These are phyloP conservation scores for Platanthera guangdongensis DNA, from an alignment of 106 monocot species.

Conservation along the genomic window DNA sequence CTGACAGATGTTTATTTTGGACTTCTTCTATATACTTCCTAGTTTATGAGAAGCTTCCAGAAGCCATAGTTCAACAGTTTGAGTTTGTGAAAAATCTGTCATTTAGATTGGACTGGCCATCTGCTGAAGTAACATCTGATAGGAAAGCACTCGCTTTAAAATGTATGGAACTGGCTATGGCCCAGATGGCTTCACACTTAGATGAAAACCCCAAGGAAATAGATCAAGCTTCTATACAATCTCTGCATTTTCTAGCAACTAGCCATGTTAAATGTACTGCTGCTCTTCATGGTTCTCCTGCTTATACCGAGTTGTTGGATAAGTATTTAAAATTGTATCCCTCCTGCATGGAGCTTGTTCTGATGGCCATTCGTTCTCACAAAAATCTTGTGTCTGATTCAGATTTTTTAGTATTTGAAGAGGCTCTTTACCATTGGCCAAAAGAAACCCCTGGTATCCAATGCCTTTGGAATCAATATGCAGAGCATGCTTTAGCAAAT, in stretches of 20 bases:
- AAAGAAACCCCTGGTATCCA: conserved; percentile 48
- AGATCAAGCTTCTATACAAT: conserved; percentile 20
- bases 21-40: conserved; percentile 53
- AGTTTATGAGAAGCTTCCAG: conserved; percentile 68
- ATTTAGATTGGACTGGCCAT: conserved; percentile 58
- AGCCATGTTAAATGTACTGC: conserved; percentile 57
- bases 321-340: conserved; percentile 56
- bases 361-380: conserved; percentile 34
- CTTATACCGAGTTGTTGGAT: conserved; percentile 29
- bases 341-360: conserved; percentile 54
- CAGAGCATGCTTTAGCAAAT: conserved; percentile 30
- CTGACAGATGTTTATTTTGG: conserved; percentile 83
- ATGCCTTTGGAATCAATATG: conserved; percentile 83
- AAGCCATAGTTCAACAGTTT: conserved; percentile 37
- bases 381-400: conserved; percentile 13
- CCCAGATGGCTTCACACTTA: conserved; percentile 20
- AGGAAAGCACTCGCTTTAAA: conserved; percentile 29
- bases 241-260: conserved; percentile 52
- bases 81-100: conserved; percentile 60
- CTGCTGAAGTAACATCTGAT: conserved; percentile 17
- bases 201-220: conserved; percentile 9
- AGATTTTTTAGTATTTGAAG: conserved; percentile 39
- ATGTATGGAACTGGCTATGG: conserved; percentile 36
- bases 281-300: conserved; percentile 39
- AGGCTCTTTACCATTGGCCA: conserved; percentile 48